Percentiles rank a stretch among this genome's conserved stretches.
phyloP scores from a whole-genome alignment of 1,284 basidiomycete genomes.

The Trametes versicolor region DNA sequence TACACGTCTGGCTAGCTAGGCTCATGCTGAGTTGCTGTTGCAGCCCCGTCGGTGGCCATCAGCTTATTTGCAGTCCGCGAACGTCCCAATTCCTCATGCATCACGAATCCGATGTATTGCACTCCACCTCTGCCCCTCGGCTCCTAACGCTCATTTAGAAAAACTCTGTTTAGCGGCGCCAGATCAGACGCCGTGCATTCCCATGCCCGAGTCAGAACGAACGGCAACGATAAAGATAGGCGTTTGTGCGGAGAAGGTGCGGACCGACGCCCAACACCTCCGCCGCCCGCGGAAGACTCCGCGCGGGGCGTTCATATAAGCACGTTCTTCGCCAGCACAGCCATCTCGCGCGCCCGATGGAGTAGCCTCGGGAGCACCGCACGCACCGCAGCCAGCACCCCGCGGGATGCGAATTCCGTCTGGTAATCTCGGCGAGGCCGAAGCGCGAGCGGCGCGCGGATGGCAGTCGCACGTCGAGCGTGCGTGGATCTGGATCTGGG shows the following conservation, averaged over 20 bases:
- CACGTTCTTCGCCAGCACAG: constrained; percentile 23
- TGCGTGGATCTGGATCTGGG: no score
- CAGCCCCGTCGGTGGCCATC: no score
- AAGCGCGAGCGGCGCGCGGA: constrained; percentile 1
- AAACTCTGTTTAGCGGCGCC: no score
- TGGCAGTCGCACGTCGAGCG: no score
- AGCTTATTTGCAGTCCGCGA: no score
- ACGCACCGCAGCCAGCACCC: no score
- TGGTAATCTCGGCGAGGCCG: constrained; percentile 3
- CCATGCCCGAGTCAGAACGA: neutral
- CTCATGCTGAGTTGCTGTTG: no score
- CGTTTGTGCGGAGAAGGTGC: constrained; percentile 22
- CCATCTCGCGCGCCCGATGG: constrained; percentile 18
- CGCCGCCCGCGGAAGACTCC: constrained; percentile 11
- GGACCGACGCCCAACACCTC: constrained; percentile 4
- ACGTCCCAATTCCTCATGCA: no score
- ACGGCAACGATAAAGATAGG: constrained; percentile 4
- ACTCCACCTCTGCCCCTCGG: no score
- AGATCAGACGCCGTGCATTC: neutral
- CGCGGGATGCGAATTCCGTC: constrained; percentile 20
- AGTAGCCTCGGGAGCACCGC: constrained; percentile 23
- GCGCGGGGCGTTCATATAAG: constrained; percentile 15
- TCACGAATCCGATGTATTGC: no score
- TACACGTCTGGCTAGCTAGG: no score
- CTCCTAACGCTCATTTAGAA: no score